Evolutionary conservation across 139 green algal species (phyloP).

Genomic region (Closterium sp.): DNA sequence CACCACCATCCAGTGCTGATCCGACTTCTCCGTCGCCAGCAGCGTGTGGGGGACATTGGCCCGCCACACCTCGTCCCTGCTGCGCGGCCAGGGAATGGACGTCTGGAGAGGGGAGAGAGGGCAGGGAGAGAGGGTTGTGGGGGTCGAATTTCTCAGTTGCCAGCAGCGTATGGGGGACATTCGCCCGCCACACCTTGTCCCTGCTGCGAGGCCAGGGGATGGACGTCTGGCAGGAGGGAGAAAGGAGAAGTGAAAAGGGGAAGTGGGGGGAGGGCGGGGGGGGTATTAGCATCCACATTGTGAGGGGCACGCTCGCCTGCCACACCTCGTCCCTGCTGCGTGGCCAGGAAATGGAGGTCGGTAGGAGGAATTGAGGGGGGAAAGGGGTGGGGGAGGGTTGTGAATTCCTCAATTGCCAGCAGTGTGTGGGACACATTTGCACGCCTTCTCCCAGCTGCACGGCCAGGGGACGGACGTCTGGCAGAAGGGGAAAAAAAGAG

Average conservation of each 20-base stretch:
- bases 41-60: slow-evolving; percentile 20
- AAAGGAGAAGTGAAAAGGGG: too few relatives aligned
- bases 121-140: neutral
- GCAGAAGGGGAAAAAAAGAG: too few relatives aligned
- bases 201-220: neutral
- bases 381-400: neutral
- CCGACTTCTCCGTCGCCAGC: slow-evolving; percentile 10
- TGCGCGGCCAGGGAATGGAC: slow-evolving; percentile 11
- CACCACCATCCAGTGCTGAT: slow-evolving; percentile 42
- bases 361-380: neutral
- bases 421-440: slow-evolving; percentile 13
- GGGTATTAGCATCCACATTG: too few relatives aligned
- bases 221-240: too few relatives aligned
- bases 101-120: neutral
- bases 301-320: slow-evolving; percentile 13
- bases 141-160: neutral
- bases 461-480: neutral
- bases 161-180: slow-evolving; percentile 9
- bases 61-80: slow-evolving; percentile 28
- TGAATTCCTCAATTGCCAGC: neutral
- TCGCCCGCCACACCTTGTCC: neutral
- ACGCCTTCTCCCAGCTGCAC: neutral
- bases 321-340: slow-evolving; percentile 28
- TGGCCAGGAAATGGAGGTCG: slow-evolving; percentile 13
- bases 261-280: too few relatives aligned